phyloP scores from a whole-genome alignment of 345 rosid species.

The Citrus maxima region DNA sequence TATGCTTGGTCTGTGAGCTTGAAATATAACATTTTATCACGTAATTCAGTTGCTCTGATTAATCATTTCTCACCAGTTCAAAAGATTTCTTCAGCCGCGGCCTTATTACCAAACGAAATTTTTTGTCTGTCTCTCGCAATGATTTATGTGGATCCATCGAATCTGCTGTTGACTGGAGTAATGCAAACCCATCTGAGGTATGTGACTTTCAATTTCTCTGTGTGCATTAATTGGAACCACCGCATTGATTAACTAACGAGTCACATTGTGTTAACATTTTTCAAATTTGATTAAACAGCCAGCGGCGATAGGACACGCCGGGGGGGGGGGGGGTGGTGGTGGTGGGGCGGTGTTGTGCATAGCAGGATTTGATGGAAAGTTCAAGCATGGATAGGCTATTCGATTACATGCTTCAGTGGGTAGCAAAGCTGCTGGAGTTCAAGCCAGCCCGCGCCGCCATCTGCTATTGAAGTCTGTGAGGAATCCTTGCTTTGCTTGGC shows the following conservation, averaged over 20 bases:
- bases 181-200: slow-evolving; percentile 60
- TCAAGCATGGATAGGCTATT: slow-evolving; percentile 61
- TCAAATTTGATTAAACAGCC: slow-evolving; percentile 46
- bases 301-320: slow-evolving; percentile 55
- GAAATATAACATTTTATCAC: slow-evolving; percentile 82
- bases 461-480: slow-evolving; percentile 58
- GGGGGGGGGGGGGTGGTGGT: too few species aligned
- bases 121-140: slow-evolving; percentile 75
- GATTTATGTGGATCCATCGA: slow-evolving; percentile 61
- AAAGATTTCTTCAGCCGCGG: slow-evolving; percentile 88
- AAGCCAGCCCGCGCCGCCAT: slow-evolving; percentile 56
- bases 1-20: slow-evolving; percentile 95
- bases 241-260: not conserved
- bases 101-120: slow-evolving; percentile 59
- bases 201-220: not conserved
- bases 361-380: slow-evolving; percentile 62
- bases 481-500: slow-evolving; percentile 84
- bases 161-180: slow-evolving; percentile 86
- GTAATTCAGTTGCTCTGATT: slow-evolving; percentile 64
- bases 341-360: too few species aligned
- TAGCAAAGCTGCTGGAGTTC: slow-evolving; percentile 77
- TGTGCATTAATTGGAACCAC: not conserved
- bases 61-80: slow-evolving; percentile 68
- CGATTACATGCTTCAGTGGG: slow-evolving; percentile 72
- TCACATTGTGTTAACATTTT: not conserved